These are phyloP conservation scores for Trypethelium eluteriae DNA, from an alignment of 495 filamentous ascomycete species.

Conservation along the genomic window DNA sequence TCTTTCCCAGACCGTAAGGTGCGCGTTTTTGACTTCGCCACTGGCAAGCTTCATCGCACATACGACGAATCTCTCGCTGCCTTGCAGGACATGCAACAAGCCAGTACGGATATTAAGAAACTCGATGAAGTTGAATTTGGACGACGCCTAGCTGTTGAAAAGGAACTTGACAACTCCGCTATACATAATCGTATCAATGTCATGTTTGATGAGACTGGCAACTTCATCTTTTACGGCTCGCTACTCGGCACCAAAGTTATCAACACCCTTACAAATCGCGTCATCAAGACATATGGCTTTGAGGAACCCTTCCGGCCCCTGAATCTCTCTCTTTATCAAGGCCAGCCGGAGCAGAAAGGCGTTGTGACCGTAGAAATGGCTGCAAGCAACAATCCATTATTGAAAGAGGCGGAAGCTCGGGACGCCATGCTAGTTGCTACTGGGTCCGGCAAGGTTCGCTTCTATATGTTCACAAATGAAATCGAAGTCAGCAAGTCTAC, in stretches of 20 bases:
- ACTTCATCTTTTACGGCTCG: slow-evolving; percentile 92
- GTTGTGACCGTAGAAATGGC: slow-evolving; percentile 97
- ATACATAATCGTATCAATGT: slow-evolving; percentile 71
- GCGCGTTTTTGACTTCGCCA: slow-evolving; percentile 83
- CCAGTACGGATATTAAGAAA: slow-evolving; percentile 62
- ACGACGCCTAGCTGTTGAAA: slow-evolving; percentile 76
- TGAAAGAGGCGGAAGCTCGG: slow-evolving; percentile 83
- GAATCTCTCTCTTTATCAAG: slow-evolving; percentile 86
- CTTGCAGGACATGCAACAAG: slow-evolving; percentile 88
- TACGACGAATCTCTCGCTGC: slow-evolving; percentile 89
- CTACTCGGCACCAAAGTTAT: slow-evolving; percentile 85
- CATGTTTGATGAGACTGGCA: slow-evolving; percentile 89
- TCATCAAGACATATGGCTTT: slow-evolving; percentile 77
- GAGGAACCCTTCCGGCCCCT: slow-evolving; percentile 82
- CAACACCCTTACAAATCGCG: slow-evolving; percentile 86
- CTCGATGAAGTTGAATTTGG: slow-evolving; percentile 89
- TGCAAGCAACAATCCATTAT: slow-evolving; percentile 81
- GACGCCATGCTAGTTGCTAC: slow-evolving; percentile 85
- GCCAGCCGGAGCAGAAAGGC: slow-evolving; percentile 83
- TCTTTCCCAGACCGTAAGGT: slow-evolving; percentile 91
- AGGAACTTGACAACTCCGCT: slow-evolving; percentile 65
- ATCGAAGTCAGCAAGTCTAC: slow-evolving; percentile 72
- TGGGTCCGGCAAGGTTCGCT: slow-evolving; percentile 79
- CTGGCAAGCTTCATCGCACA: slow-evolving; percentile 78
- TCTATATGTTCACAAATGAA: slow-evolving; percentile 97